Percentiles rank a stretch among this genome's conserved stretches.
Evolutionary conservation across 2,329 filamentous ascomycete genomes (phyloP).

Genomic region (Lasiodiplodia gonubiensis): DNA sequence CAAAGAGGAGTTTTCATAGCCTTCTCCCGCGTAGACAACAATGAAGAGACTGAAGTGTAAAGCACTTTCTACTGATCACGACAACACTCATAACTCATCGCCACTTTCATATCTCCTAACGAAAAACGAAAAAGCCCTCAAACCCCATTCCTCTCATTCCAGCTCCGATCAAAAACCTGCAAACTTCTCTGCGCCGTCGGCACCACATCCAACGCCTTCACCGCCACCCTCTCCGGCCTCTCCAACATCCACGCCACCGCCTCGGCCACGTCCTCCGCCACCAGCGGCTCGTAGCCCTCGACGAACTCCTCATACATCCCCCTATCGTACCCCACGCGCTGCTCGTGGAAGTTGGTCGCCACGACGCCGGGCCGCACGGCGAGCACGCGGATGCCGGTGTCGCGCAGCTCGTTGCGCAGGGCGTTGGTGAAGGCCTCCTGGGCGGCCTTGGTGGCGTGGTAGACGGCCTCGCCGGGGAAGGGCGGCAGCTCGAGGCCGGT

Average conservation of each 20-base stretch:
- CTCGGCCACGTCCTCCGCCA: constrained; percentile 52
- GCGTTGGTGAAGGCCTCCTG: constrained; percentile 58
- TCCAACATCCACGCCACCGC: constrained; percentile 52
- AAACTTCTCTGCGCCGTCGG: constrained; percentile 50
- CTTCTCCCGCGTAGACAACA: no score
- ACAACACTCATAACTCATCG: no score
- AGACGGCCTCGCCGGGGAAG: constrained; percentile 57
- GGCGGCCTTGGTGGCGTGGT: constrained; percentile 55
- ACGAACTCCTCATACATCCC: constrained; percentile 52
- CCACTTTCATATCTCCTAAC: no score
- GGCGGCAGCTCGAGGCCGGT: constrained; percentile 57
- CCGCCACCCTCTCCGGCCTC: constrained; percentile 47
- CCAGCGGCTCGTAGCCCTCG: constrained; percentile 52
- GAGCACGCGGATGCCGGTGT: constrained; percentile 56
- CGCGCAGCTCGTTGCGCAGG: constrained; percentile 54
- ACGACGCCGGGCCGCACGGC: constrained; percentile 56
- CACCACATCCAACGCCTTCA: constrained; percentile 57
- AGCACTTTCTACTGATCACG: no score
- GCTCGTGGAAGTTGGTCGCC: constrained; percentile 56
- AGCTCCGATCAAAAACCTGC: constrained; percentile 45
- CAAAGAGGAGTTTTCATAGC: no score
- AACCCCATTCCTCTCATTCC: constrained; percentile 34
- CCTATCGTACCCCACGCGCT: constrained; percentile 53
- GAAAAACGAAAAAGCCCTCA: background rate
- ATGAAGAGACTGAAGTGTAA: no score